Evolutionary conservation across 1,284 basidiomycete genomes (phyloP).

Genomic region (Hemileia vastatrix): DNA sequence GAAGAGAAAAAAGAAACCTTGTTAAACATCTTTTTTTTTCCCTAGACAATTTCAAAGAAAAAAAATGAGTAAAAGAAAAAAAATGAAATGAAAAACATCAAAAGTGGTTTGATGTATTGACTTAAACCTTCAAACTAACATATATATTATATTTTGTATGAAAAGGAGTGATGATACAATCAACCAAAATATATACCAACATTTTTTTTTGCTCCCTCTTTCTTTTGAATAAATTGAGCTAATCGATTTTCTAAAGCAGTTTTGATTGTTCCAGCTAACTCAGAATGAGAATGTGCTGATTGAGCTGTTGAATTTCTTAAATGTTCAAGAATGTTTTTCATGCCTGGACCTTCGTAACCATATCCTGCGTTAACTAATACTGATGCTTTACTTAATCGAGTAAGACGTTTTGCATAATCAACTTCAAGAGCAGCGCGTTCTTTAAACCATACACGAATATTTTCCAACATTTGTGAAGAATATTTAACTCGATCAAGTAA

Average conservation of each 20-base stretch:
- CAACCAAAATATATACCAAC: too few species aligned
- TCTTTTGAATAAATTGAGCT: conserved; percentile 9
- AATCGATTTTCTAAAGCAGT: conserved; percentile 59
- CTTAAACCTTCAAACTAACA: too few species aligned
- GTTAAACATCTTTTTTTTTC: too few species aligned
- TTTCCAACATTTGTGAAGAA: conserved; percentile 11
- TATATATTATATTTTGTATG: too few species aligned
- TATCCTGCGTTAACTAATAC: too few species aligned
- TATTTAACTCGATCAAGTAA: conserved; percentile 5
- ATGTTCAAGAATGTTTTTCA: conserved; percentile 6
- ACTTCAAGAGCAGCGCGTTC: conserved; percentile 57
- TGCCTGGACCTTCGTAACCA: conserved; percentile 11
- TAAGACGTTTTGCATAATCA: conserved; percentile 80
- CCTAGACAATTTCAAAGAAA: too few species aligned
- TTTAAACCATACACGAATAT: conserved; percentile 19
- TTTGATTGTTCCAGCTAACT: conserved; percentile 63
- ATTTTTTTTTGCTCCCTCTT: conserved; percentile 17
- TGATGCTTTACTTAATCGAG: conserved; percentile 65
- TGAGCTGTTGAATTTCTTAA: conserved; percentile 8
- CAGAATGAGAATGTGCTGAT: conserved; percentile 40
- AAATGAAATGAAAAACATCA: too few species aligned
- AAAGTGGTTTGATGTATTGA: too few species aligned
- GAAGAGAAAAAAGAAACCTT: too few species aligned
- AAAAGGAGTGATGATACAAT: too few species aligned
- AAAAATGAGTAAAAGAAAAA: too few species aligned